phyloP scores from a whole-genome alignment of 2,329 filamentous ascomycete genomes.

The Podosphaera aphanis region DNA sequence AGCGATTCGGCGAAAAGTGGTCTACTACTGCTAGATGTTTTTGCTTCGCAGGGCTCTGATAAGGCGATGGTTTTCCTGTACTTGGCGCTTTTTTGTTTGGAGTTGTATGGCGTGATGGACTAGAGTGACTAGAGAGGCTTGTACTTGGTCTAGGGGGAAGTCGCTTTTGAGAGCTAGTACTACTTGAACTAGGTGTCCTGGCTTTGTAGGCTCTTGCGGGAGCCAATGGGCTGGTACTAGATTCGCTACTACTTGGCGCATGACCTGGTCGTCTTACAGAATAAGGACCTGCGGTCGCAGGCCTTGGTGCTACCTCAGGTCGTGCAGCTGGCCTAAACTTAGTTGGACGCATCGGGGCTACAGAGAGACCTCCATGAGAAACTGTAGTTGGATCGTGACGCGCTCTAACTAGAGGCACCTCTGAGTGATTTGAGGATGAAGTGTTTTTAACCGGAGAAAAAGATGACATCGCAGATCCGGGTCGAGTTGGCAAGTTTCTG shows the following conservation, averaged over 20 bases:
- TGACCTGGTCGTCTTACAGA: constrained; percentile 26
- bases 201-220: constrained; percentile 20
- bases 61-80: constrained; percentile 8
- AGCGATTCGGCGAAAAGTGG: constrained; percentile 17
- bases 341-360: constrained; percentile 37
- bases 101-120: constrained; percentile 18
- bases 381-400: constrained; percentile 18
- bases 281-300: constrained; percentile 42
- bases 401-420: constrained; percentile 19
- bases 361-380: constrained; percentile 33
- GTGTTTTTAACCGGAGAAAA: constrained; percentile 28
- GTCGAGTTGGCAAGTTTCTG: constrained; percentile 29
- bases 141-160: constrained; percentile 14
- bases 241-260: constrained; percentile 12
- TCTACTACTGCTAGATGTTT: constrained; percentile 2
- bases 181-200: constrained; percentile 26
- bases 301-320: constrained; percentile 31
- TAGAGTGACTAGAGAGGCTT: constrained; percentile 16
- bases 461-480: constrained; percentile 40
- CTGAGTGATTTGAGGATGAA: constrained; percentile 16
- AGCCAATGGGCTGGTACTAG: constrained; percentile 14
- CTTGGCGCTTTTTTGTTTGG: constrained; percentile 18
- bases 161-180: constrained; percentile 18
- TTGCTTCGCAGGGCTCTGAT: constrained; percentile 7
- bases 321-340: constrained; percentile 22